Base-by-base conservation (phyloP, 306 rosid species). In the Psophocarpus tetragonolobus region DNA sequence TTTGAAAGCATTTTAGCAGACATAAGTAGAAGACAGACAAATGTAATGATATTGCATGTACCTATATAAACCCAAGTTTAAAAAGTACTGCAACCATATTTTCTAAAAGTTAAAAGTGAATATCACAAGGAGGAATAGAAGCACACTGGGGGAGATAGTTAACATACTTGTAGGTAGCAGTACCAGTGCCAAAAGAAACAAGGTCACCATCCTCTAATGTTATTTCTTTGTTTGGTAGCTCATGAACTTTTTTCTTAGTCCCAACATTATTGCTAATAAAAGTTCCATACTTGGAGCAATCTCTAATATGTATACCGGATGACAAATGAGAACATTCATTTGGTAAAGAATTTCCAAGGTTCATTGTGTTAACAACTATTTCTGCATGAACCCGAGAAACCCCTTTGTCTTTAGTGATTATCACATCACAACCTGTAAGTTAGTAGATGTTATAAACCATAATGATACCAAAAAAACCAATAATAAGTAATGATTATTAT, bases 301-400 rank as follows among this genome's bases (percentile, higher is more conserved):
- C 98, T 78, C 79, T 84, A 51, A 94, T 74, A 35, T 79, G 78
- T 65, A 89, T 74, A 73, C 76, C 66, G 32, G 86, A 8, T 12
- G 87, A 74, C 60, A 66, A 33, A 11, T 39, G 38, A 73, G 86
- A 73, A 68, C 77, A 61, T 69, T 71, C 62, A 48, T 80, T 84
- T 21, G 70, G 74, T 36, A 18, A 60, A 68, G 90, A 81, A 62
- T 80, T 73, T 61, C 75, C 71, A 17, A 58, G 68, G 42, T 81
- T 70, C 98, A 92, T 83, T 39, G 85, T 79, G 74, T 90, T 92
- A 67, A 94, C 88, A 64, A 88, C 54, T 72, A 94, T 87, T 84
- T 94, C 98, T 30, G 98, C 94, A 68, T 94, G 98, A 73, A 94
- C 85, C 80, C 98, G 91, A 48, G 98, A 94, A 76, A 90, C 97